A percentile compares a stretch with the other conserved stretches of the same genome.
These are phyloP conservation scores for Cytospora piceicola DNA, from an alignment of 2,329 filamentous ascomycete genomes.

Conservation along the genomic window DNA sequence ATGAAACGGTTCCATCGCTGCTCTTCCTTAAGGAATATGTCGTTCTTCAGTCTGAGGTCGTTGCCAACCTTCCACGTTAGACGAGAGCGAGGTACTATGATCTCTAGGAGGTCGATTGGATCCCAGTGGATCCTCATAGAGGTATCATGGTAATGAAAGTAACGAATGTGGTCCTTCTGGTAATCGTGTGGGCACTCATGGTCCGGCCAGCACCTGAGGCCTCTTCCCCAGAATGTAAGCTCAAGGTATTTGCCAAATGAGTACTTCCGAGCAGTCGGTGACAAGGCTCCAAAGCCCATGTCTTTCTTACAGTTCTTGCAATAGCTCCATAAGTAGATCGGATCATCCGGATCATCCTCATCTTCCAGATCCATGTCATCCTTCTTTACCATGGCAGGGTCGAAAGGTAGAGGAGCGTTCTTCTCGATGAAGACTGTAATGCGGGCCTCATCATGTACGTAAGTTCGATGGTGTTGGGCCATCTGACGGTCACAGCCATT, in stretches of 20 bases:
- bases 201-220: conserved; percentile 72
- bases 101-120: conserved; percentile 87
- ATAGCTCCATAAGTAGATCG: conserved; percentile 96
- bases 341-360: conserved; percentile 52
- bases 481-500: conserved; percentile 88
- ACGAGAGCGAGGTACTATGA: conserved; percentile 85
- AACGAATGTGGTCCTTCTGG: conserved; percentile 88
- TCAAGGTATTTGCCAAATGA: conserved; percentile 99
- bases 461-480: conserved; percentile 92
- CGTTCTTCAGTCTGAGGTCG: conserved; percentile 89
- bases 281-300: conserved; percentile 89
- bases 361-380: conserved; percentile 52
- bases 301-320: conserved; percentile 92
- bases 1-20: conserved; percentile 86
- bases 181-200: conserved; percentile 85
- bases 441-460: conserved; percentile 94
- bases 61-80: conserved; percentile 99
- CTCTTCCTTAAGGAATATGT: conserved; percentile 81
- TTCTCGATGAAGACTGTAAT: conserved; percentile 89
- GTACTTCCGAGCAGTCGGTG: conserved; percentile 93
- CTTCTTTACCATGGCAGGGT: conserved; percentile 52
- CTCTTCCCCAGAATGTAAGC: conserved; percentile 91
- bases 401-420: conserved; percentile 47
- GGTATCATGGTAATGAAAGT: conserved; percentile 86
- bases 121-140: conserved; percentile 92